phyloP scores from a whole-genome alignment of 2,329 filamentous ascomycete genomes.

The Talaromyces amestolkiae region DNA sequence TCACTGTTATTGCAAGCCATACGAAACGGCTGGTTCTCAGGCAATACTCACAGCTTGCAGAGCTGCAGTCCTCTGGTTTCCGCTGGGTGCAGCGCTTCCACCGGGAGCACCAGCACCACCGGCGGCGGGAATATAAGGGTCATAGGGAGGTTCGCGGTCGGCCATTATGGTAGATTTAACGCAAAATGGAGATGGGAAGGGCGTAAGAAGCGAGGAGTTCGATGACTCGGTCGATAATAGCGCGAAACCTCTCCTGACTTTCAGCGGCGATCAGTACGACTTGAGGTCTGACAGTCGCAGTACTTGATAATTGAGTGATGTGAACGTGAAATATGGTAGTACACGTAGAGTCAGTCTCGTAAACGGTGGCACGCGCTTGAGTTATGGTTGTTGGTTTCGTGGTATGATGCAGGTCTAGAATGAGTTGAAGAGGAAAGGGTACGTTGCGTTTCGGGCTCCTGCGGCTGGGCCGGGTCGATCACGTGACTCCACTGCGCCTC shows the following conservation, averaged over 20 bases:
- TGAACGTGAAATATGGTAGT: background rate
- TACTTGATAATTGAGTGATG: background rate
- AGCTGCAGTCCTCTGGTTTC: constrained; percentile 66
- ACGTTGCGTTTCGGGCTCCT: constrained; percentile 15
- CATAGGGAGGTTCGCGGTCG: constrained; percentile 67
- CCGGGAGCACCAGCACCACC: constrained; percentile 52
- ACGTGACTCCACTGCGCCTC: constrained; percentile 13
- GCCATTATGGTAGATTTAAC: constrained; percentile 46
- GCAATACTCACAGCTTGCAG: constrained; percentile 76
- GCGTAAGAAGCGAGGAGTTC: background rate
- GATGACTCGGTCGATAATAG: background rate
- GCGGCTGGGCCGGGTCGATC: constrained; percentile 11
- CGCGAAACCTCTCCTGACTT: constrained; percentile 8
- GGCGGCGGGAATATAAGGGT: constrained; percentile 82
- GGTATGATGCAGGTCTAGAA: background rate
- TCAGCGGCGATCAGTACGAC: constrained; percentile 1
- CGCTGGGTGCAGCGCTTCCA: constrained; percentile 51
- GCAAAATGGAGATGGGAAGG: background rate
- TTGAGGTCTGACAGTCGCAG: background rate
- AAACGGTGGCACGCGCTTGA: background rate
- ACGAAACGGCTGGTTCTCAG: constrained; percentile 10
- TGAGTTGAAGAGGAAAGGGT: constrained; percentile 3
- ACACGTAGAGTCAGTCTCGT: background rate
- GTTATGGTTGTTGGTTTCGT: background rate
- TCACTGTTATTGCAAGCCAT: background rate